phyloP scores from a whole-genome alignment of 305 asterid genomes.

The Fraxinus ornus region DNA sequence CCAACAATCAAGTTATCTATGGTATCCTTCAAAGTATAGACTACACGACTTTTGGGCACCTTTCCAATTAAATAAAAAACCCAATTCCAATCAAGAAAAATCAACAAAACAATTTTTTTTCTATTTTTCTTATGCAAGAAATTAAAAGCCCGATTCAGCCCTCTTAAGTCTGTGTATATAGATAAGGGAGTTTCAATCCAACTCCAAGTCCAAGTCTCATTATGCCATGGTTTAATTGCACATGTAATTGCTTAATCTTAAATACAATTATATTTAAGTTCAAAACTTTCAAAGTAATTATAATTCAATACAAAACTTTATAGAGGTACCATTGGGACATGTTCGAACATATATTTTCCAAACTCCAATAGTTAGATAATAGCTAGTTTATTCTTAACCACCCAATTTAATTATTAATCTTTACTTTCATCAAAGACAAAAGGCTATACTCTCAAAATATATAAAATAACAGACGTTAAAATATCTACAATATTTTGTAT shows the following conservation, averaged over 20 bases:
- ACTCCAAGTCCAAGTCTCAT: background rate
- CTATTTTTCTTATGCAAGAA: background rate
- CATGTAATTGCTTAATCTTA: background rate
- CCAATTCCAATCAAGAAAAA: background rate
- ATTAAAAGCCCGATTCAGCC: background rate
- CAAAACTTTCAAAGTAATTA: background rate
- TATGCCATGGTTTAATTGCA: background rate
- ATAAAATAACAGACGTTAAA: background rate
- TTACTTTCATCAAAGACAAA: background rate
- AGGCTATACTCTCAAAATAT: background rate
- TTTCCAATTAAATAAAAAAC: background rate
- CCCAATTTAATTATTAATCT: background rate
- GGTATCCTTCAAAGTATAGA: background rate
- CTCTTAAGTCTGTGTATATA: background rate
- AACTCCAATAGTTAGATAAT: background rate
- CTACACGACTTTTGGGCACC: background rate
- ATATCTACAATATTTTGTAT: background rate
- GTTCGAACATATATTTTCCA: background rate
- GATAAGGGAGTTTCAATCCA: background rate
- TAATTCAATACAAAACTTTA: background rate
- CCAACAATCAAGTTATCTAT: too few relatives aligned
- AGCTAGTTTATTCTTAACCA: background rate
- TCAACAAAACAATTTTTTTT: too few relatives aligned
- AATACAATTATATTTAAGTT: background rate
- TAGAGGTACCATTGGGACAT: background rate